These are phyloP conservation scores for Gilbertella persicaria DNA, from an alignment of 371 early-diverging fungal genomes.

Conservation along the genomic window DNA sequence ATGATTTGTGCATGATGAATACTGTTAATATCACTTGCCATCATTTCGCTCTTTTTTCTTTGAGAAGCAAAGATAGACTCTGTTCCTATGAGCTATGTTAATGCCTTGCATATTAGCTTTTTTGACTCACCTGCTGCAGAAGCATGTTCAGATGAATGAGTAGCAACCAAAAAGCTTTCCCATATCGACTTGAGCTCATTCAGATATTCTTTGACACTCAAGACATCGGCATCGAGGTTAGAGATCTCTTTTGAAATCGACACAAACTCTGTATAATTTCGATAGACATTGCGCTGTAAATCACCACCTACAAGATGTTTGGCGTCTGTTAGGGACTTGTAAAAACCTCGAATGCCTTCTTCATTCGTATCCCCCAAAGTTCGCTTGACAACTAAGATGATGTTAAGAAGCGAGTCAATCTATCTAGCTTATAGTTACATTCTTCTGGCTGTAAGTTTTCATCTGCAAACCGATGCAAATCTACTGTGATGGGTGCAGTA, in stretches of 20 bases:
- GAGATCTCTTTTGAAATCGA: conserved; percentile 93
- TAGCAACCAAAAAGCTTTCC: conserved; percentile 55
- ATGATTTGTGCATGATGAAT: conserved; percentile 66
- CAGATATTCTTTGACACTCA: conserved; percentile 66
- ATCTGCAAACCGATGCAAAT: conserved; percentile 52
- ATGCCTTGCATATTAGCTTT: too few relatives aligned
- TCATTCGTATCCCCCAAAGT: conserved; percentile 61
- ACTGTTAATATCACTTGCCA: conserved; percentile 57
- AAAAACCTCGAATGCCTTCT: conserved; percentile 63
- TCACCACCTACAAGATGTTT: conserved; percentile 80
- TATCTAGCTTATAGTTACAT: conserved; percentile 21
- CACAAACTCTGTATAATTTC: conserved; percentile 94
- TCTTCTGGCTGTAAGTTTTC: conserved; percentile 48
- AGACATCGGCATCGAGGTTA: conserved; percentile 75
- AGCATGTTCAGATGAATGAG: conserved; percentile 35
- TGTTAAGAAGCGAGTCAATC: background rate
- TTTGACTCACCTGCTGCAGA: background rate
- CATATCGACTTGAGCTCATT: conserved; percentile 70
- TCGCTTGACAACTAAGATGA: conserved; percentile 47
- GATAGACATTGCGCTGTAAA: conserved; percentile 88
- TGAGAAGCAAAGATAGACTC: conserved; percentile 19
- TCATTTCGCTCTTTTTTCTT: conserved; percentile 41
- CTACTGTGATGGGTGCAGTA: conserved; percentile 35
- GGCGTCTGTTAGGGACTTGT: conserved; percentile 67
- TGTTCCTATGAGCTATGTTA: too few relatives aligned